Conservation (phyloP, 495 filamentous ascomycete genomes). For the Platismatia glauca region DNA sequence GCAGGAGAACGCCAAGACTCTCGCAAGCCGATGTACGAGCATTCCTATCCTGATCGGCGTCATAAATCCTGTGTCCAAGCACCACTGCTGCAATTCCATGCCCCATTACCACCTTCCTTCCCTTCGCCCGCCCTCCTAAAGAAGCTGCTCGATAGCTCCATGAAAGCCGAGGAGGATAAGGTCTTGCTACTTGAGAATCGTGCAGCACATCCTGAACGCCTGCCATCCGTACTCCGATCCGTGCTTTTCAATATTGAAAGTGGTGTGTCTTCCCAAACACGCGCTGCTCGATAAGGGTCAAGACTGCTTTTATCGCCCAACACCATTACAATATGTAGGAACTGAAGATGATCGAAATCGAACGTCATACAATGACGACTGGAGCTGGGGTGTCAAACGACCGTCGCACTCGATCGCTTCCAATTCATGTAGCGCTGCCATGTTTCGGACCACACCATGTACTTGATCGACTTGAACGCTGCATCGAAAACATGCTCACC, state of each 20-base stretch:
- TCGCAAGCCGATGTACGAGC: neutral
- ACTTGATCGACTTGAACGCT: constrained; percentile 55
- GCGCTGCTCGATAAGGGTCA: neutral
- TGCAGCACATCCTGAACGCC: neutral
- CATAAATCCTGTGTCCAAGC: neutral
- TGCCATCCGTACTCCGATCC: neutral
- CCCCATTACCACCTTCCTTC: neutral
- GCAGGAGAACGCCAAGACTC: neutral
- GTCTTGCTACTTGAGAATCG: neutral
- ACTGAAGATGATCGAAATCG: neutral
- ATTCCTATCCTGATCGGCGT: neutral
- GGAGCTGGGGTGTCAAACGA: neutral
- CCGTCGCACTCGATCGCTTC: constrained; percentile 6
- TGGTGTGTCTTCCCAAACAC: neutral
- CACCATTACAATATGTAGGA: neutral
- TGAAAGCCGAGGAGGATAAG: neutral
- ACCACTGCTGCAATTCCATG: neutral
- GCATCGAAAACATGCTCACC: constrained; percentile 46
- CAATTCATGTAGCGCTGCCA: constrained; percentile 38
- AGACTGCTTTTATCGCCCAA: neutral
- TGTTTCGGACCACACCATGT: constrained; percentile 60
- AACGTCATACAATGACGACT: neutral
- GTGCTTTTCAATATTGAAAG: neutral
- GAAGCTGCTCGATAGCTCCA: neutral
- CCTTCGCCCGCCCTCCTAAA: neutral